phyloP scores from a whole-genome alignment of 352 stramenopile species.

The Globisporangium paddicum region DNA sequence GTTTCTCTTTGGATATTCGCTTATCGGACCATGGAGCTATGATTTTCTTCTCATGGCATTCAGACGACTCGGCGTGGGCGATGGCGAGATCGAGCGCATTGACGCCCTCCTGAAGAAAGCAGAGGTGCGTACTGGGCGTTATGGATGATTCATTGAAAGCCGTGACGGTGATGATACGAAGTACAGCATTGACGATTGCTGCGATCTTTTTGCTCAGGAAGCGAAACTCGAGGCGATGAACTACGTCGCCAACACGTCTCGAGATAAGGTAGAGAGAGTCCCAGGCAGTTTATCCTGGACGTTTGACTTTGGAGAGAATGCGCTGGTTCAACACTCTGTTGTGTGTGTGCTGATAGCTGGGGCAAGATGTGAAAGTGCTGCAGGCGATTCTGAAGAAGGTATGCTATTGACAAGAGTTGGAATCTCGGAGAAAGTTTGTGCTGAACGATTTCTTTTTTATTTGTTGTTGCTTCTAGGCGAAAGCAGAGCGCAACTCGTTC shows the following conservation, averaged over 20 bases:
- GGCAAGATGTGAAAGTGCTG: conserved; percentile 65
- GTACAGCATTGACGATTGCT: background rate
- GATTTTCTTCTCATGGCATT: no score
- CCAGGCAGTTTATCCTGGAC: no score
- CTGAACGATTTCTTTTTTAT: no score
- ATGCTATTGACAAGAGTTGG: no score
- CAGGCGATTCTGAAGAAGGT: conserved; percentile 77
- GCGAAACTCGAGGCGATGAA: conserved; percentile 71
- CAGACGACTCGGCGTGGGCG: conserved; percentile 49
- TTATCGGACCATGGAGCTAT: no score
- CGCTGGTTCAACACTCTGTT: no score
- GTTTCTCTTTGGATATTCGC: no score
- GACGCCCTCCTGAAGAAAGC: conserved; percentile 74
- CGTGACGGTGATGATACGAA: background rate
- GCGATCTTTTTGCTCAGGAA: conserved; percentile 21
- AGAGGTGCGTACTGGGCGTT: conserved; percentile 27
- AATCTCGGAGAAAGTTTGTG: no score
- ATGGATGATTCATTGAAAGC: no score
- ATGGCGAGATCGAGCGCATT: conserved; percentile 63
- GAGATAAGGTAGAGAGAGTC: conserved; percentile 61
- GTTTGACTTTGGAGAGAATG: no score
- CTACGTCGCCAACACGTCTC: conserved; percentile 64
- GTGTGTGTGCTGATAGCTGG: no score
- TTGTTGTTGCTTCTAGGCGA: conserved; percentile 30
- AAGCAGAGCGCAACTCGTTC: conserved; percentile 71